phyloP scores from a whole-genome alignment of 768 basidiomycete genomes.

The Lactifluus hygrophoroides region DNA sequence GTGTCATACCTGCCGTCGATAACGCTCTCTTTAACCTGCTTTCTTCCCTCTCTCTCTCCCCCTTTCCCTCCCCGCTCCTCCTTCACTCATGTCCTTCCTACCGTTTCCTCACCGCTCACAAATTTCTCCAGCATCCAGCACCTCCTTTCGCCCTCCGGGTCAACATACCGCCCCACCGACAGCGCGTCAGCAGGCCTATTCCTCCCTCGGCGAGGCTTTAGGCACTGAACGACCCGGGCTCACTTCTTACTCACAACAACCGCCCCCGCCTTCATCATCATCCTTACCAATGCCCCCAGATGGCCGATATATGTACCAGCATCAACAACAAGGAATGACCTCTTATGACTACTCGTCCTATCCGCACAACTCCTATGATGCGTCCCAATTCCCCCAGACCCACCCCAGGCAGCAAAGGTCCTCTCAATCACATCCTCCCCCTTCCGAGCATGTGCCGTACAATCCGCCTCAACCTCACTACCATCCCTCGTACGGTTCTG shows the following conservation, averaged over 20 bases:
- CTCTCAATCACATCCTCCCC: constrained; percentile 26
- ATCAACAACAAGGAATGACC: constrained; percentile 34
- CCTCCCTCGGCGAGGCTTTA: constrained; percentile 23
- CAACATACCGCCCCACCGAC: constrained; percentile 13
- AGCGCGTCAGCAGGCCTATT: constrained; percentile 18
- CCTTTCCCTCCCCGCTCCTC: neutral
- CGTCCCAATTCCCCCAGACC: constrained; percentile 25
- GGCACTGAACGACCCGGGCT: constrained; percentile 15
- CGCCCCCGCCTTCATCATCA: constrained; percentile 3
- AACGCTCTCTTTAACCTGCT: neutral
- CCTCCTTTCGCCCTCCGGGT: constrained; percentile 11
- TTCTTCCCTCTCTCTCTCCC: neutral
- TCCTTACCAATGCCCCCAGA: constrained; percentile 38
- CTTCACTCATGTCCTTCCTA: constrained; percentile 10
- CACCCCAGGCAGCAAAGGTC: constrained; percentile 23
- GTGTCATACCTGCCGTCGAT: constrained; percentile 18
- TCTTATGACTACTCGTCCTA: constrained; percentile 47
- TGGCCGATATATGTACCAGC: constrained; percentile 48
- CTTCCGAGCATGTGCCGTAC: constrained; percentile 23
- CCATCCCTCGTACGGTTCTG: constrained; percentile 18
- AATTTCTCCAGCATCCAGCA: constrained; percentile 15
- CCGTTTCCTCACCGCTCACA: constrained; percentile 16
- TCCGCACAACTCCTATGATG: constrained; percentile 26
- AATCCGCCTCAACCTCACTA: constrained; percentile 22
- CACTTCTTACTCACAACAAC: constrained; percentile 16